Base-by-base conservation (phyloP, 495 filamentous ascomycete genomes). In the Glarea lozoyensis region DNA sequence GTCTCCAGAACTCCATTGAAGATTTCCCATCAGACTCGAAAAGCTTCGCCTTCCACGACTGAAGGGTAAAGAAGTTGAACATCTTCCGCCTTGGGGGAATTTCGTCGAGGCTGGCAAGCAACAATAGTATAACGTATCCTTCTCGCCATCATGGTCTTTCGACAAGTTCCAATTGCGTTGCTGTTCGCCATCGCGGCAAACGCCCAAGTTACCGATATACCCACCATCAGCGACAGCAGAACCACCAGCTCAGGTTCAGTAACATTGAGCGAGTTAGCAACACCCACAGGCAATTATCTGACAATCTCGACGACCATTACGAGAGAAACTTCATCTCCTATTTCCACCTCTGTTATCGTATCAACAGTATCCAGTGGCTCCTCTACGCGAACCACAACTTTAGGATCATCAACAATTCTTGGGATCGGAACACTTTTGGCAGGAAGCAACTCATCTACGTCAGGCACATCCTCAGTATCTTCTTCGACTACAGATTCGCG, bases 271-370 rank as follows among this genome's bases (percentile, higher is more conserved):
- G 61, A 63, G 24, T 45, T 54, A 12, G 54, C 53, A 0, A 27
- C 60, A 6, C 64, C 64, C 11, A 63, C 49, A 0, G 69, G 66
- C 22, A 45, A 47, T 38, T 71, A 73, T 41, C 40, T 60, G 21
- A 56, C 62, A 1, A 65, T 66, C 42, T 50, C 58, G 12, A 58
- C 64, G n/a, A 71, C 68, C 16, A 45, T 46, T 10, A 56, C 18
- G 7, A 34, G 6, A 11, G 7, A 29, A 29, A 36, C 50, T 9
- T 37, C 52, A 20, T 46, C 50, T 12, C 31, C 52, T 10, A 43
- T 54, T 24, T 48, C 33, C 21, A 52, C 45, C 15, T 47, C 46
- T n/a, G 32, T 38, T 15, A 38, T 50, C 17, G 23, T 47, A 9
- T 51, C 50, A 2, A 45, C 42, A 10, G 40, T 53, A 7, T 47